Conservation (phyloP, 495 filamentous ascomycete species). For the Cairneyella variabilis region DNA sequence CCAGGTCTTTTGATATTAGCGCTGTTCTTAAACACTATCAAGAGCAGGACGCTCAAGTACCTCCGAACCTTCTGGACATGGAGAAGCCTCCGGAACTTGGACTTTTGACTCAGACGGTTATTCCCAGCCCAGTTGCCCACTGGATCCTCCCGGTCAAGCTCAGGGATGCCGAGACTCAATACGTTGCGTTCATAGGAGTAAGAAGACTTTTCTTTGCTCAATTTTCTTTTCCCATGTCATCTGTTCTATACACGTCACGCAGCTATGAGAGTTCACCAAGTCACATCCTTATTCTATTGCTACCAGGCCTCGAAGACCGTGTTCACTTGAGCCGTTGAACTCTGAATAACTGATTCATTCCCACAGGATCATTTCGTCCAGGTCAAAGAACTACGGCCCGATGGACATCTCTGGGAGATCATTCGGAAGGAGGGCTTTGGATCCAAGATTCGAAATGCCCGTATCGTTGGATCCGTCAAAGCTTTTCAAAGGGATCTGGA, state of each 20-base stretch:
- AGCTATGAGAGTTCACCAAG: not conserved
- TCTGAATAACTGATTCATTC: conserved; percentile 28
- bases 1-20: conserved; percentile 43
- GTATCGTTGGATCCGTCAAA: conserved; percentile 41
- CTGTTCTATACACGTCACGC: not conserved
- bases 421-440: conserved; percentile 71
- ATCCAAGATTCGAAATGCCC: conserved; percentile 61
- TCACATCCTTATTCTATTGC: not conserved
- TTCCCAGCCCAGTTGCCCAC: conserved; percentile 71
- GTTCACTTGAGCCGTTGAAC: not conserved
- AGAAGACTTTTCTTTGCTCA: conserved; percentile 24
- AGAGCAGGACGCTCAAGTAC: conserved; percentile 26
- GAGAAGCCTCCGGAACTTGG: conserved; percentile 53
- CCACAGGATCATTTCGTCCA: conserved; percentile 59
- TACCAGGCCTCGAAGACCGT: not conserved
- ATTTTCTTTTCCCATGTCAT: not conserved
- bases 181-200: conserved; percentile 88
- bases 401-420: conserved; percentile 67
- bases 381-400: conserved; percentile 60
- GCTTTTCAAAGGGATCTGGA: conserved; percentile 14
- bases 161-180: conserved; percentile 63
- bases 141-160: conserved; percentile 79
- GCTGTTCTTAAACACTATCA: conserved; percentile 32
- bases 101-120: conserved; percentile 70
- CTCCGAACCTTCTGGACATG: conserved; percentile 20